phyloP scores from a whole-genome alignment of 257 asterid genomes.

The Fraxinus americana region DNA sequence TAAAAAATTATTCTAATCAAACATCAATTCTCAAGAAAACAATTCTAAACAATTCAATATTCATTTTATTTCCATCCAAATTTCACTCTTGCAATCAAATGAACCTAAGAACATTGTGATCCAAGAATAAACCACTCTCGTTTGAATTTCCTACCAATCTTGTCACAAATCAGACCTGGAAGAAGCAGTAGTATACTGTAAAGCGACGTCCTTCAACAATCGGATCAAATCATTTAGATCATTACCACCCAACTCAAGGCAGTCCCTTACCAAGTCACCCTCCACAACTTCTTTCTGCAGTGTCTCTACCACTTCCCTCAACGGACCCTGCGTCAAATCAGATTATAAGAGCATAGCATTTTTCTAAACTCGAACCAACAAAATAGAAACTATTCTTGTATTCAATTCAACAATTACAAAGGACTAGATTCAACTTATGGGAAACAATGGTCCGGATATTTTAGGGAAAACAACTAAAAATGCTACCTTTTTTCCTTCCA shows the following conservation, averaged over 20 bases:
- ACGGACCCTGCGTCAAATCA: conserved; percentile 54
- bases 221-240: conserved; percentile 63
- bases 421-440: not conserved
- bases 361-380: not conserved
- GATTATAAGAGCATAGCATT: not conserved
- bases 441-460: too few relatives aligned
- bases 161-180: conserved; percentile 52
- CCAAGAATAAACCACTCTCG: not conserved
- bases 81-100: too few relatives aligned
- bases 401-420: not conserved
- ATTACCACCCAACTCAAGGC: conserved; percentile 66
- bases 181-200: conserved; percentile 45
- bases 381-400: not conserved
- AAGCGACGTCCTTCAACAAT: conserved; percentile 56
- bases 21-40: too few relatives aligned
- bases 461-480: not conserved
- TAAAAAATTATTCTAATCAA: too few relatives aligned
- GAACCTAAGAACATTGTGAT: not conserved
- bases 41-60: too few relatives aligned
- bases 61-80: too few relatives aligned
- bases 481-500: not conserved
- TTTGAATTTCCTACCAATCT: not conserved
- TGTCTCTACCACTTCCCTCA: conserved; percentile 53
- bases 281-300: conserved; percentile 64
- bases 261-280: conserved; percentile 73